phyloP scores from a whole-genome alignment of 306 rosid species.

The Prinsepia uniflora region DNA sequence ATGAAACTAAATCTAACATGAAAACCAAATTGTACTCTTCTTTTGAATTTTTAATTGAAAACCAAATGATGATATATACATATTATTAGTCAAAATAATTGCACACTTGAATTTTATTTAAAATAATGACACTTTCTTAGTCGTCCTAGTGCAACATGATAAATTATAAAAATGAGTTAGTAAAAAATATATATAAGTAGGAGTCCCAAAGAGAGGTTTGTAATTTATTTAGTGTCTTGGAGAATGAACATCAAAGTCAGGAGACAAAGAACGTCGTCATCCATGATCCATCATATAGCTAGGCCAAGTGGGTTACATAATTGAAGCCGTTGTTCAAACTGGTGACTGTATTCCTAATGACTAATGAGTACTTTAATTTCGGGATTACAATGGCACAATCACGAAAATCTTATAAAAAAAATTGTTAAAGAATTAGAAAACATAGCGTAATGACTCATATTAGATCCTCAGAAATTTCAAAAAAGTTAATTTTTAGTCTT shows the following conservation, averaged over 20 bases:
- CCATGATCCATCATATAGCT: not conserved
- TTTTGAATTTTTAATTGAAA: too few species aligned
- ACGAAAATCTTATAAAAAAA: too few species aligned
- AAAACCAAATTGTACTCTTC: too few species aligned
- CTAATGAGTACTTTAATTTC: not conserved
- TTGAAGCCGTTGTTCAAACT: conserved; percentile 1
- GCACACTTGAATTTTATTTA: not conserved
- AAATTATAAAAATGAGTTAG: not conserved
- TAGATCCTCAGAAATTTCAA: too few species aligned
- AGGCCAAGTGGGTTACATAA: conserved; percentile 8
- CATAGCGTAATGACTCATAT: too few species aligned
- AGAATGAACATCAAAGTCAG: not conserved
- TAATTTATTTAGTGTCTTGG: not conserved
- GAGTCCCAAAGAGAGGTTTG: not conserved
- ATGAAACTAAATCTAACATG: too few species aligned
- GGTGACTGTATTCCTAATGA: conserved; percentile 6
- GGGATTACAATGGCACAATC: too few species aligned
- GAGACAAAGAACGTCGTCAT: not conserved
- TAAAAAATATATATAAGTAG: too few species aligned
- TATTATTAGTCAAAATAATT: too few species aligned
- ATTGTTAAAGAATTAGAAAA: too few species aligned
- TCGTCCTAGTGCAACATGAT: not conserved
- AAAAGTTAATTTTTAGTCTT: too few species aligned
- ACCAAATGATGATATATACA: too few species aligned
- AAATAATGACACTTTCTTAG: not conserved